Evolutionary conservation across 2,329 filamentous ascomycete species (phyloP), one percentile per base, ranked within the genome.

Genomic region (Fusarium aywerte): DNA sequence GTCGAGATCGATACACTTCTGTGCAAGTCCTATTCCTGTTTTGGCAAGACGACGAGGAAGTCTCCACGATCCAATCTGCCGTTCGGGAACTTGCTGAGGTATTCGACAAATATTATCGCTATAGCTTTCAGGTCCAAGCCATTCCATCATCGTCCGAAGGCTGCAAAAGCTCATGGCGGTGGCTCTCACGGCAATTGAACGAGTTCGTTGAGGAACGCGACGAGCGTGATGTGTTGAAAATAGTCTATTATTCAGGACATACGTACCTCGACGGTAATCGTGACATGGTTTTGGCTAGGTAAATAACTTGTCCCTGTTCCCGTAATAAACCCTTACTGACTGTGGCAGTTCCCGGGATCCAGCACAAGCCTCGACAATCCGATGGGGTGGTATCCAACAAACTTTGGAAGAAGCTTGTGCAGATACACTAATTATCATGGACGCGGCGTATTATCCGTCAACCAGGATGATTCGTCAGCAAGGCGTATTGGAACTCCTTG

Each of bases 281-380:
- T 42, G 84, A 87, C 65, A 87, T 87, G 84, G 80, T 87, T 31
- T 77, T 88, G 38, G 80, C 85, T 40, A 87, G 85, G 86, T 87
- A 61, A 27, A 25, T 12, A n/a, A 7, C 27, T 52, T 18, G 10
- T 18, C n/a, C 32, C 25, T 20, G 25, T n/a, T 16, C 11, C 18
- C n/a, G 9, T 13, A 16, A 43, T 9, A 21, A 33, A 2, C 23
- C 15, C 6, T n/a, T 51, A 40, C 74, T 76, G 61, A 76, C 63
- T 39, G 27, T 27, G 21, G 35, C 67, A 88, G 85, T 74, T 85
- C 84, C 45, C 80, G 78, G 55, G 80, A 83, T 68, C 73, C 76
- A 23, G 77, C 81, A 27, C 79, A 80, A 51, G 78, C 80, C 6
- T 81, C 81, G 21, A 81, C 79, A 7, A 84, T 87, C 45, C 77